A percentile compares a stretch with the other conserved stretches of the same genome.
Evolutionary conservation across 2,329 filamentous ascomycete genomes (phyloP).

Genomic region (Clonostachys solani): DNA sequence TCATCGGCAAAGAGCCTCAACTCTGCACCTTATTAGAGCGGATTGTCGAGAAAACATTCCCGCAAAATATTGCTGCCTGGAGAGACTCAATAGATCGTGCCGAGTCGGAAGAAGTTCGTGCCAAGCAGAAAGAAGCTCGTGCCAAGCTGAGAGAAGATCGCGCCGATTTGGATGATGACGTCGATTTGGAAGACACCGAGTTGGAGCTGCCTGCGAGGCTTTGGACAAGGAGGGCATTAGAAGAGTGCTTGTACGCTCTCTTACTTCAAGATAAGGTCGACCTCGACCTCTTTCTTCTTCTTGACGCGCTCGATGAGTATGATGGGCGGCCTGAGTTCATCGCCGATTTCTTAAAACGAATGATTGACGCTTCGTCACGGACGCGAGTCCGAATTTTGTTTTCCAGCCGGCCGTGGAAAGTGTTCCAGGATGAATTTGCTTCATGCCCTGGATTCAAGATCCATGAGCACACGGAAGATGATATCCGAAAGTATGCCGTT

Average conservation of each 20-base stretch:
- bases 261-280: not conserved
- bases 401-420: not conserved
- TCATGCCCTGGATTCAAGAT: not conserved
- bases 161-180: too few relatives aligned
- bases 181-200: too few relatives aligned
- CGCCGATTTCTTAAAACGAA: not conserved
- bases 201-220: too few relatives aligned
- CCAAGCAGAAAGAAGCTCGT: too few relatives aligned
- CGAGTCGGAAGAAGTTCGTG: too few relatives aligned
- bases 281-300: not conserved
- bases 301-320: conserved; percentile 1
- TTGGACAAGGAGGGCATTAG: not conserved
- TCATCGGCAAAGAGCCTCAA: not conserved
- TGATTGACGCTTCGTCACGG: not conserved
- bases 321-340: not conserved
- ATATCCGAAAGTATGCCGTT: not conserved
- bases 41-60: too few relatives aligned
- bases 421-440: not conserved
- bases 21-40: too few relatives aligned
- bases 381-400: not conserved
- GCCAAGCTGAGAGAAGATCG: too few relatives aligned
- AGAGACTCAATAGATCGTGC: too few relatives aligned
- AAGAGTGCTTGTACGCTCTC: too few relatives aligned
- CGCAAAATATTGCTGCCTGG: too few relatives aligned
- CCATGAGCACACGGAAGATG: not conserved